phyloP scores from a whole-genome alignment of 1,139 yeast species.

The Meyerozyma guilliermondii region DNA sequence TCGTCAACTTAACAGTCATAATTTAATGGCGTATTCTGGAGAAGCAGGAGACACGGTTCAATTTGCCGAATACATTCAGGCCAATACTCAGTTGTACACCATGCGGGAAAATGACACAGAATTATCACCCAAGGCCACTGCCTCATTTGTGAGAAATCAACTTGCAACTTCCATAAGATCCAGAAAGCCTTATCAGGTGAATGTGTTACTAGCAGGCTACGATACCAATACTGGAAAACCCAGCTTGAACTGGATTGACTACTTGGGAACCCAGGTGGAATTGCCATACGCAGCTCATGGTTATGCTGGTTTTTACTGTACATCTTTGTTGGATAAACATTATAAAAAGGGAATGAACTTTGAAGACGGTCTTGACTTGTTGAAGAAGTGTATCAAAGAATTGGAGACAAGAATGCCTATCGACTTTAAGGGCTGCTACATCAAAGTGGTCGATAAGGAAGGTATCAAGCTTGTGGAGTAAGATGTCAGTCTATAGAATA shows the following conservation, averaged over 20 bases:
- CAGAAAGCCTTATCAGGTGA: slow-evolving; percentile 89
- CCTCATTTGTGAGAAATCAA: slow-evolving; percentile 83
- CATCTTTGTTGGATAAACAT: slow-evolving; percentile 87
- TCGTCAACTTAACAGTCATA: slow-evolving; percentile 65
- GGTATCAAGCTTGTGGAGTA: slow-evolving; percentile 55
- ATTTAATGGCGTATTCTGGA: slow-evolving; percentile 87
- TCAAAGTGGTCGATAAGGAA: slow-evolving; percentile 72
- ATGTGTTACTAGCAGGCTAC: slow-evolving; percentile 81
- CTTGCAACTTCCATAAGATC: slow-evolving; percentile 86
- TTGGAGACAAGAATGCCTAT: slow-evolving; percentile 87
- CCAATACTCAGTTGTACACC: slow-evolving; percentile 82
- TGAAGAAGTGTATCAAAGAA: slow-evolving; percentile 72
- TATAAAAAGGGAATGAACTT: slow-evolving; percentile 72
- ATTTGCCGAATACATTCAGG: slow-evolving; percentile 90
- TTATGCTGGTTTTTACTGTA: slow-evolving; percentile 90
- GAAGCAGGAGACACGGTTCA: slow-evolving; percentile 98
- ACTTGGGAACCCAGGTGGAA: slow-evolving; percentile 85
- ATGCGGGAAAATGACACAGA: slow-evolving; percentile 80
- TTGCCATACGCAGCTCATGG: slow-evolving; percentile 97
- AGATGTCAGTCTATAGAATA: not conserved
- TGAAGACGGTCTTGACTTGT: slow-evolving; percentile 75
- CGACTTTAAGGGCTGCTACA: slow-evolving; percentile 86
- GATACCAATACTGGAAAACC: slow-evolving; percentile 63
- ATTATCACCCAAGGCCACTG: slow-evolving; percentile 77
- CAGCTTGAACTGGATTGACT: slow-evolving; percentile 84